Percentiles rank a stretch among this genome's conserved stretches.
These are phyloP conservation scores for Paecilomyces niveus DNA, from an alignment of 2,329 filamentous ascomycete species.

Conservation along the genomic window DNA sequence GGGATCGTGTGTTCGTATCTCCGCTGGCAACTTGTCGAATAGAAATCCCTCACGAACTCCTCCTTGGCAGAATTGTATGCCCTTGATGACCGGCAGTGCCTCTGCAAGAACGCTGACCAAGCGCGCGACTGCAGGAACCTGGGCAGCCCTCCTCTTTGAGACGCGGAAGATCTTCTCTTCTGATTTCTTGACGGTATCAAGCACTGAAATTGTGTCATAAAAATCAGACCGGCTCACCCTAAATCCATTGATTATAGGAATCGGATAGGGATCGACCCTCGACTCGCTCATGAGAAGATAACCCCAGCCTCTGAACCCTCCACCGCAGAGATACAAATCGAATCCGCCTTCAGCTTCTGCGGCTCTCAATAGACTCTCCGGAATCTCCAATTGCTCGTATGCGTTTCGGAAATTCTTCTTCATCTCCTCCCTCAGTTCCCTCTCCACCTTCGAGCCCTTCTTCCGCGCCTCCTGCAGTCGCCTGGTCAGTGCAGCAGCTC, in stretches of 20 bases:
- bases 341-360: conserved; percentile 46
- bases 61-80: conserved; percentile 77
- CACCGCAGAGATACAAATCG: conserved; percentile 78
- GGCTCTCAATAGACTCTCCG: conserved; percentile 43
- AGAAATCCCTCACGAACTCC: conserved; percentile 80
- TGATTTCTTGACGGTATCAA: conserved; percentile 30
- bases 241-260: conserved; percentile 76
- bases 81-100: conserved; percentile 62
- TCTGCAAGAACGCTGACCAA: conserved; percentile 69
- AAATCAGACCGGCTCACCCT: conserved; percentile 58
- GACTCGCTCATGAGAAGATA: conserved; percentile 80
- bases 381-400: conserved; percentile 51
- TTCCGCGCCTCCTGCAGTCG: conserved; percentile 42
- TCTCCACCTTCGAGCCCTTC: conserved; percentile 40
- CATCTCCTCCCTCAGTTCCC: conserved; percentile 49
- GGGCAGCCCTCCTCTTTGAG: conserved; percentile 68
- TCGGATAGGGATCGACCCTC: conserved; percentile 67
- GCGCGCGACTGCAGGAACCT: conserved; percentile 77
- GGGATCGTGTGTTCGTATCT: conserved; percentile 59
- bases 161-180: conserved; percentile 57
- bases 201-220: conserved; percentile 42
- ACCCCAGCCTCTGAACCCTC: conserved; percentile 85
- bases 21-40: conserved; percentile 59
- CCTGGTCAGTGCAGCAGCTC: conserved; percentile 58
- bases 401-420: conserved; percentile 52